Conservation (phyloP, 2,329 filamentous ascomycete genomes). For the Xylariales sp. region DNA sequence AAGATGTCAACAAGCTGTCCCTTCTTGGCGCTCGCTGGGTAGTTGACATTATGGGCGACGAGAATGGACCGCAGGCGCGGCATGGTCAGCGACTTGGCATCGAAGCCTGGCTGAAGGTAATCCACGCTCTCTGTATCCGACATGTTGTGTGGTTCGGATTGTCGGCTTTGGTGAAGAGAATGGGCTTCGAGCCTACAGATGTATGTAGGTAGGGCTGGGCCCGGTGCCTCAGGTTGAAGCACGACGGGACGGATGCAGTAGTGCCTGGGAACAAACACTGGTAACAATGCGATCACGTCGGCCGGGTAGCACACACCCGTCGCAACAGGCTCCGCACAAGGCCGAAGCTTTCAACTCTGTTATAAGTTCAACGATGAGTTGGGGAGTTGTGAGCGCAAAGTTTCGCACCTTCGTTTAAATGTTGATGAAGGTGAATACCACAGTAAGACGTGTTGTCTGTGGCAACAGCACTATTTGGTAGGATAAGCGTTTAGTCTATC, state of each 20-base stretch:
- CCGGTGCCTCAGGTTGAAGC: not conserved
- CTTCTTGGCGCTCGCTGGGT: conserved; percentile 90
- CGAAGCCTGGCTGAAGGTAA: conserved; percentile 84
- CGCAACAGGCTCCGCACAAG: too few species aligned
- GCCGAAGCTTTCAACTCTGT: too few species aligned
- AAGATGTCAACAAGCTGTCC: conserved; percentile 80
- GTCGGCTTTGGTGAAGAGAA: not conserved
- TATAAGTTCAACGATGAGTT: too few species aligned
- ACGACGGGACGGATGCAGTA: not conserved
- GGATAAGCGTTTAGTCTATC: not conserved
- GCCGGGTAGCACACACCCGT: too few species aligned
- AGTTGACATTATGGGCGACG: conserved; percentile 79
- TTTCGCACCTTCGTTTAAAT: too few species aligned
- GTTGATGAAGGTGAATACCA: conserved; percentile 4
- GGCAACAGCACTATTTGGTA: conserved; percentile 6
- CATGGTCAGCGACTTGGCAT: conserved; percentile 77
- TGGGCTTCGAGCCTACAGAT: not conserved
- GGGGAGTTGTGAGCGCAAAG: too few species aligned
- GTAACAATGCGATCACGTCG: not conserved
- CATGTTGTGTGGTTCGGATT: conserved; percentile 36
- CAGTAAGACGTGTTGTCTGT: conserved; percentile 4
- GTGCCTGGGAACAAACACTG: not conserved
- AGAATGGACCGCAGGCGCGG: conserved; percentile 87
- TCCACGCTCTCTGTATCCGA: conserved; percentile 63
- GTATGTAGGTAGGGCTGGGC: not conserved